A percentile compares a stretch with the other conserved stretches of the same genome.
These are phyloP conservation scores for Colletotrichum incanum DNA, from an alignment of 2,329 filamentous ascomycete genomes.

Conservation along the genomic window DNA sequence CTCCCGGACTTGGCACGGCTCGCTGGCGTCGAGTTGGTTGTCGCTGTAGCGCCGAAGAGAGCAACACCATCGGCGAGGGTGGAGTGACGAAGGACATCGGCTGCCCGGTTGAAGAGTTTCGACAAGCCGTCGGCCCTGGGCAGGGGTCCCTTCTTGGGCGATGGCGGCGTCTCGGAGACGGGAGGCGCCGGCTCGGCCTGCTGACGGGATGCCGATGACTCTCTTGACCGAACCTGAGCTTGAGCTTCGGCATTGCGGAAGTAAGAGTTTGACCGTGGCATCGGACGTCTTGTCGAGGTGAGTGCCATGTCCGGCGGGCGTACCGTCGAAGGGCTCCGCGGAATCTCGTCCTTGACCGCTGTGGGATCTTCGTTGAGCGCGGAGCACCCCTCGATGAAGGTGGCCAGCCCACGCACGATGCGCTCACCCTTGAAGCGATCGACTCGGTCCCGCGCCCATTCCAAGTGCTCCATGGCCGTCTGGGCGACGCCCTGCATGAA, in stretches of 20 bases:
- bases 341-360: slow-evolving; percentile 21
- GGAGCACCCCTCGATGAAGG: slow-evolving; percentile 68
- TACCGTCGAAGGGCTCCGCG: slow-evolving; percentile 21
- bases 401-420: slow-evolving; percentile 68
- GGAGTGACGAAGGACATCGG: slow-evolving; percentile 50
- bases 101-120: slow-evolving; percentile 49
- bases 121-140: slow-evolving; percentile 46
- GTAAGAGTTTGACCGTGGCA: slow-evolving; percentile 31
- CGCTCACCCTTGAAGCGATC: slow-evolving; percentile 68
- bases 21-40: slow-evolving; percentile 37
- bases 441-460: slow-evolving; percentile 67
- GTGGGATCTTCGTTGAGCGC: slow-evolving; percentile 32
- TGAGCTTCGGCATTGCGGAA: slow-evolving; percentile 11
- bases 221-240: background rate
- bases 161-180: slow-evolving; percentile 10
- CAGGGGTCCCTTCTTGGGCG: slow-evolving; percentile 15
- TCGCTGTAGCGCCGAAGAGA: slow-evolving; percentile 50
- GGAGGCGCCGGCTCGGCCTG: background rate
- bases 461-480: slow-evolving; percentile 74
- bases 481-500: slow-evolving; percentile 71
- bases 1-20: slow-evolving; percentile 30
- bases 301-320: slow-evolving; percentile 36
- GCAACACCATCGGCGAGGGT: slow-evolving; percentile 52
- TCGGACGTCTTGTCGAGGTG: slow-evolving; percentile 23
- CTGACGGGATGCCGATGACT: slow-evolving; percentile 19